Base-by-base conservation (phyloP, 805 yeast genomes). In the Ogataea nonfermentans region DNA sequence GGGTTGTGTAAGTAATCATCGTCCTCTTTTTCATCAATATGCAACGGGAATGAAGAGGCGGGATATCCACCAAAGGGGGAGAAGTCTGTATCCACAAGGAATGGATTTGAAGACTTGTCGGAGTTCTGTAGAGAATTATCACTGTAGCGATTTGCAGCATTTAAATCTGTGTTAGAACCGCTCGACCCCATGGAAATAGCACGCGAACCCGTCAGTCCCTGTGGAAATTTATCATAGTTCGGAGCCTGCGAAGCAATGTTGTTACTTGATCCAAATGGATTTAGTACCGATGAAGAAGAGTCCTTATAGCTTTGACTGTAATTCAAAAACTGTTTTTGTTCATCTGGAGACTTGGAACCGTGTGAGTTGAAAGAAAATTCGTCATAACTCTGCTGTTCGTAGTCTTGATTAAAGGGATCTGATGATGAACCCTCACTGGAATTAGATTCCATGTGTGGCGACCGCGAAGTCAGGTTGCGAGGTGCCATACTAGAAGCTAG, bases 41-140 rank as follows among this genome's bases (percentile, higher is more conserved):
- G 82, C 41, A 91, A 68, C 1, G 99, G 99, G 67, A 91, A 91
- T 4, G 88, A 80, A 12, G 89, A 73, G 7, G 96, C 95, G 1
- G 99, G 98, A 62, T 86, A 91, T 11, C 98, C 98, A 36, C 98
- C 99, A 66, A 91, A 91, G 3, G 98, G 99, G 33, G 85, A 78
- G 49, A 81, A 80, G 55, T 84, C 93, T 15, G 80, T 74, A 53
- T 73, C 80, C 28, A 68, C 70, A 33, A 72, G 44, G 48, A 71
- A 71, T 10, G 76, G 76, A 32, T 59, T 54, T 13, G 58, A 53
- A 1, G 57, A 52, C 24, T 51, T 47, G 19, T 50, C 55, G 25
- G 53, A 47, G 6, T 42, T 44, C 32, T 47, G 44, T 9, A 57
- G 51, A 5, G 52, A 41, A 9, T 48, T 38, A 24, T 45, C 48